Conservation (phyloP, 306 rosid genomes). For the Vigna reflexopilosa region DNA sequence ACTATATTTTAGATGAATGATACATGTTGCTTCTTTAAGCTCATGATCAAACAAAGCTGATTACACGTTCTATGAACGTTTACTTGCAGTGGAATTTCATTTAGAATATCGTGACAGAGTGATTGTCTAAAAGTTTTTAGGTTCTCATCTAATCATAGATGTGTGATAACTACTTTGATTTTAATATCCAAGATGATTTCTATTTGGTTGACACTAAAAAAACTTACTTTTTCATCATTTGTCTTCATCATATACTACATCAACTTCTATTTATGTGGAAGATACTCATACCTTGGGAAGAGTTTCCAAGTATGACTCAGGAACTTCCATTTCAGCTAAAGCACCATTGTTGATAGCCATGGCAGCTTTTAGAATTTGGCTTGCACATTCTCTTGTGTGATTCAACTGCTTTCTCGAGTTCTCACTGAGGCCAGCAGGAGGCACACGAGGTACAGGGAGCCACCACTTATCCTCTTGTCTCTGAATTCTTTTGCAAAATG, state of each 20-base stretch:
- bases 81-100: not conserved
- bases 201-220: not conserved
- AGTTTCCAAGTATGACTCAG: conserved; percentile 81
- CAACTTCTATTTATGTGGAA: not conserved
- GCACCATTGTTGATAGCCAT: conserved; percentile 80
- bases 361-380: conserved; percentile 82
- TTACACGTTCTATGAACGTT: not conserved
- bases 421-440: conserved; percentile 73
- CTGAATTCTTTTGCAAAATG: conserved; percentile 70
- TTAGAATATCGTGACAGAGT: not conserved
- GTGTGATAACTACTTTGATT: not conserved
- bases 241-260: conserved; percentile 6
- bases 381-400: conserved; percentile 80
- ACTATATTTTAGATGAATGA: conserved; percentile 13
- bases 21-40: not conserved
- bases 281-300: conserved; percentile 72
- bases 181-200: no score
- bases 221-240: not conserved
- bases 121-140: not conserved
- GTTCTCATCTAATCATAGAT: not conserved
- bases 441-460: conserved; percentile 95
- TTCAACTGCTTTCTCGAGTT: conserved; percentile 76
- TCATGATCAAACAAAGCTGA: conserved; percentile 11
- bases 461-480: conserved; percentile 98
- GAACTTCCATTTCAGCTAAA: conserved; percentile 87